Base-by-base conservation (phyloP, 1,139 yeast species). In the Tardiomyces digboiensis region DNA sequence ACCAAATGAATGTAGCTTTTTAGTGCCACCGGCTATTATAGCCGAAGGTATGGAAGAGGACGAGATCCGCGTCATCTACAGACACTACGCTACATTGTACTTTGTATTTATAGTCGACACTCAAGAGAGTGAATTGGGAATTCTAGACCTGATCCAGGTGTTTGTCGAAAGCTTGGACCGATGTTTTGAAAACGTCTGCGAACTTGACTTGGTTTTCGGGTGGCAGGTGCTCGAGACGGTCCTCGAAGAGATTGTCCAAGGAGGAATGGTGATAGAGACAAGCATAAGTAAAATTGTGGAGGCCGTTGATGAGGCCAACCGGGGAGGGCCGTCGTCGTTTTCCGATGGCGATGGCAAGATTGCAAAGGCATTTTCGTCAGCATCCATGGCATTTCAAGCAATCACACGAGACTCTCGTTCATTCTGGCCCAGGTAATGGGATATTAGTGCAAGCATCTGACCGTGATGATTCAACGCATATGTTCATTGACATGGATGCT, bases 231-330 rank as follows among this genome's bases (percentile, higher is more conserved):
- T 91, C 39, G 95, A 91, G 59, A 83, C 95, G 1, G 97, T 91
- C 3, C 66, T 91, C 45, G 65, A 63, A 29, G 97, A 93, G 57
- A 84, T 91, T 38, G 83, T 91, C 1, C 98, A 91, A 60, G 98
- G 97, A 22, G 99, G 99, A 0, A 82, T 93, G 94, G 98, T 91
- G n/a, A 86, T 93, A 36, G 98, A 91, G 61, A 89, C 98, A 1
- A 87, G 82, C 55, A 86, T 88, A 21, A 63, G 69, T 37, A 76
- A 85, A 50, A 88, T 91, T 36, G 96, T 89, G n/a, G 88, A 93
- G 0, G 68, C 74, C 1, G 71, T 68, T 2, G 71, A 68, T 44
- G 67, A 66, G 38, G 68, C 68, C 21, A 66, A 67, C 45, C 52
- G 54, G 13, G 66, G 64, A n/a, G 54, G 51, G 29, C 46, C 40